Base-by-base conservation (phyloP, 2,329 filamentous ascomycete species). In the Alternaria rosae region DNA sequence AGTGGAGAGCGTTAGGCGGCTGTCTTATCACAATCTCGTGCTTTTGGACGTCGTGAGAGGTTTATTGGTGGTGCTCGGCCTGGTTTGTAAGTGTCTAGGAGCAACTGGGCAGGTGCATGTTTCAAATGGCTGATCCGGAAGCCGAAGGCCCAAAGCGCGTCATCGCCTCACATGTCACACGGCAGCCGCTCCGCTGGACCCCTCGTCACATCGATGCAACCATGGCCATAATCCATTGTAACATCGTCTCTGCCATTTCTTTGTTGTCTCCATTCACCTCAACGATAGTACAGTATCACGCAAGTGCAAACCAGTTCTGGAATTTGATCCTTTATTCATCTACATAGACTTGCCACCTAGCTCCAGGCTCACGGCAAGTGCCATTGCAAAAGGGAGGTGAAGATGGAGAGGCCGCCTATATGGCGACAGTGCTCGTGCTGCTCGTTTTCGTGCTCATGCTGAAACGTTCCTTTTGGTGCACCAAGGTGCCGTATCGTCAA, bases 391-490 rank as follows among this genome's bases (percentile, higher is more conserved):
- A 35, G 23, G 20, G 28, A 50, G 25, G 21, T 23, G 48, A 53
- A 30, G 28, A 38, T 38, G 15, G 42, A 52, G 35, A 32, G 30
- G 59, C 43, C 54, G 59, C 42, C 48, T 13, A 42, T 47, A 25
- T 30, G 35, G 54, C 59, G 54, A 53, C 59, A 44, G 32, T 57
- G 58, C 58, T 60, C n/a, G 47, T 53, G 54, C 35, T 50, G 28
- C 28, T 42, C 51, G 54, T 58, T 26, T 20, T 58, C 48, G 54
- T 62, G 59, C 59, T 59, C 48, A 58, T 62, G 59, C 59, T 62
- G 23, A 65, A 51, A 61, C 56, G 66, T 66, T 57, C 51, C 67
- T 69, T 67, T 65, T 66, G 17, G 57, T 54, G 64, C 69, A 65
- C 66, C 51, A 54, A 60, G 25, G 59, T 62, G 63, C 62, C 56